Conservation (phyloP, 805 yeast genomes). For the Lipomyces lipofer region DNA sequence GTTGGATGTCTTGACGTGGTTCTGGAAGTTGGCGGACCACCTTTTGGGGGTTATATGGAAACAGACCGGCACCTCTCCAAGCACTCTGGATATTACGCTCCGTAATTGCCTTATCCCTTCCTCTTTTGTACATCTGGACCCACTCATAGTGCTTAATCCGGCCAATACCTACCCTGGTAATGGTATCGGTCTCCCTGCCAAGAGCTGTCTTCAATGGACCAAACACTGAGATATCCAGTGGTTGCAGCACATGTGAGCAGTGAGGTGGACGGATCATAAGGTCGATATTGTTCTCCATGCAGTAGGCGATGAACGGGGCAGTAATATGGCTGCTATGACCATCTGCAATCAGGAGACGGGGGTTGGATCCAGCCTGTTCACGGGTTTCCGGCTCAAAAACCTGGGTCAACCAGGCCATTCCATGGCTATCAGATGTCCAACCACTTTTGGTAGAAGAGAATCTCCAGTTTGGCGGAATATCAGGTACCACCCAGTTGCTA, state of each 20-base stretch:
- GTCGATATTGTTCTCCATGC: not conserved
- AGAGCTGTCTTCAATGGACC: not conserved
- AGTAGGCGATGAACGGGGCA: not conserved
- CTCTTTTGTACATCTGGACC: not conserved
- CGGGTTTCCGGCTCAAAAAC: not conserved
- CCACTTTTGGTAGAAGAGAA: not conserved
- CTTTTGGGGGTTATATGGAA: not conserved
- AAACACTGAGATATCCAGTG: too few relatives aligned
- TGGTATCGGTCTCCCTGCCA: not conserved
- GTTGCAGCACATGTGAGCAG: too few relatives aligned
- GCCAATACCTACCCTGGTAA: not conserved
- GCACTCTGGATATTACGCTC: not conserved
- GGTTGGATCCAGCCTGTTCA: not conserved
- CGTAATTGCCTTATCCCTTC: not conserved
- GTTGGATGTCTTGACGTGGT: not conserved
- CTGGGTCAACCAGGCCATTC: not conserved
- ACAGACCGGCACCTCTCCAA: not conserved
- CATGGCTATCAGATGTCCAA: not conserved
- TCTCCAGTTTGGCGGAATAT: not conserved
- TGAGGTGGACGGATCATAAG: not conserved
- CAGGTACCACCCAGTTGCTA: not conserved
- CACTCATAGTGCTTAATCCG: not conserved
- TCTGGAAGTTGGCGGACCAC: not conserved
- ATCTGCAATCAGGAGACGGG: too few relatives aligned
- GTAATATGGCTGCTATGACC: too few relatives aligned